phyloP scores from a whole-genome alignment of 805 yeast genomes.

The Ogataea dorogensis region DNA sequence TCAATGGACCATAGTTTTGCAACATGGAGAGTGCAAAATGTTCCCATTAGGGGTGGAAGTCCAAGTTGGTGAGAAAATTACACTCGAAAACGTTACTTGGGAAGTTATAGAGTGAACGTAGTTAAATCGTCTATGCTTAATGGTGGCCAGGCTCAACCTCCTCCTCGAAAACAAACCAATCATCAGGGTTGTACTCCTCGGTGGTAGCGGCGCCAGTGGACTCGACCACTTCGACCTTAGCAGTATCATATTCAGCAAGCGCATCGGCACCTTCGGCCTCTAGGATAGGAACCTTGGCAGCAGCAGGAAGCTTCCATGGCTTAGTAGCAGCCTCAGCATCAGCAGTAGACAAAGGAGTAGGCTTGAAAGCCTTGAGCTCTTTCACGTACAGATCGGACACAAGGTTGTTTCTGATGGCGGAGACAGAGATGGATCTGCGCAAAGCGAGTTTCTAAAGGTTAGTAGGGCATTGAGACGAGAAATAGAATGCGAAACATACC shows the following conservation, averaged over 20 bases:
- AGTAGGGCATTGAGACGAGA: slow-evolving; percentile 5
- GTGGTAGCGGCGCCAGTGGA: slow-evolving; percentile 43
- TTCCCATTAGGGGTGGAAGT: slow-evolving; percentile 15
- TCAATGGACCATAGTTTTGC: slow-evolving; percentile 14
- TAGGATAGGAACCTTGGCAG: slow-evolving; percentile 71
- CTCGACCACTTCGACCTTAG: slow-evolving; percentile 72
- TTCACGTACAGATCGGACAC: slow-evolving; percentile 81
- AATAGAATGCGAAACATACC: slow-evolving; percentile 18
- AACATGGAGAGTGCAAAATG: slow-evolving; percentile 18
- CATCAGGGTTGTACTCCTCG: slow-evolving; percentile 53
- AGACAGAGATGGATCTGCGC: slow-evolving; percentile 28
- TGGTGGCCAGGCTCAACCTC: slow-evolving; percentile 52
- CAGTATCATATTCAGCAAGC: slow-evolving; percentile 63
- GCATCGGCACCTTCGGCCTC: slow-evolving; percentile 69
- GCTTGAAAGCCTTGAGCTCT: slow-evolving; percentile 87
- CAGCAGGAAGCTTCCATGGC: slow-evolving; percentile 78
- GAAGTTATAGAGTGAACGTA: slow-evolving; percentile 19
- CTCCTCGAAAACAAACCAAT: slow-evolving; percentile 81
- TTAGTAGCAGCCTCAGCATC: slow-evolving; percentile 79
- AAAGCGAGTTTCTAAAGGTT: slow-evolving; percentile 9
- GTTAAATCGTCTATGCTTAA: slow-evolving; percentile 25
- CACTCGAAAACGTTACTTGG: slow-evolving; percentile 22
- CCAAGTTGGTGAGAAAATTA: slow-evolving; percentile 13
- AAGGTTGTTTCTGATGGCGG: slow-evolving; percentile 44
- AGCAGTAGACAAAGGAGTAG: slow-evolving; percentile 66